Base-by-base conservation (phyloP, 75 land plant genomes). In the Ceratopteris richardii region DNA sequence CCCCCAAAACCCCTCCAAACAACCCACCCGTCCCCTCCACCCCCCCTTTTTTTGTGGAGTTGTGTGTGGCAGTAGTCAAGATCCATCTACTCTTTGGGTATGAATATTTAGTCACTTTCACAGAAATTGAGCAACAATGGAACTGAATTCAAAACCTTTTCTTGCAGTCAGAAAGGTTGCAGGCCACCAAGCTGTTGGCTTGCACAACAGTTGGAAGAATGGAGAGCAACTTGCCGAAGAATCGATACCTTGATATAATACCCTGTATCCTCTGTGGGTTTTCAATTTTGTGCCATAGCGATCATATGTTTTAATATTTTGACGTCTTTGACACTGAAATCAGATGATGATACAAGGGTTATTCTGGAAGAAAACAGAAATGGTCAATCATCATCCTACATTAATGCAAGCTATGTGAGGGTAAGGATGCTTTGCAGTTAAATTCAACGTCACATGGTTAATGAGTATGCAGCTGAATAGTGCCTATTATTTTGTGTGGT, bases 351-450 rank as follows among this genome's bases (percentile, higher is more conserved):
- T 43, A 85, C 74, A 31, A 73, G 98, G 60, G 87, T 93, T 66
- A 66, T 83, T 55, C 80, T 93, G 4, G 72, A 77, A 11, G 64
- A 66, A 14, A 72, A 67, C 7, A 76, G 56, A 33, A 33, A 33
- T 33, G 37, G 37, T 33, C 37, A 9, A 33, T 4, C 37, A 61
- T 82, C 58, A 44, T 86, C 79, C 21, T 93, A 85, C 61, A 93
- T 93, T 43, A 93, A 93, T 78, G 98, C 98, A 36, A 93, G 85
- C 84, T 89, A 76, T 51, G 60, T 93, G 24, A 31, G 39, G 81
- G 98, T 93, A 71, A 2, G 54, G 10, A 19, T 27, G 31, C 47
- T 52, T 40, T 33, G 43, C 26, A n/a, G n/a, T n/a, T n/a, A n/a
- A n/a, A n/a, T n/a, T n/a, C n/a, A n/a, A n/a, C n/a, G n/a, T n/a